phyloP scores from a whole-genome alignment of 1,284 basidiomycete species.

The Amylostereum areolatum region DNA sequence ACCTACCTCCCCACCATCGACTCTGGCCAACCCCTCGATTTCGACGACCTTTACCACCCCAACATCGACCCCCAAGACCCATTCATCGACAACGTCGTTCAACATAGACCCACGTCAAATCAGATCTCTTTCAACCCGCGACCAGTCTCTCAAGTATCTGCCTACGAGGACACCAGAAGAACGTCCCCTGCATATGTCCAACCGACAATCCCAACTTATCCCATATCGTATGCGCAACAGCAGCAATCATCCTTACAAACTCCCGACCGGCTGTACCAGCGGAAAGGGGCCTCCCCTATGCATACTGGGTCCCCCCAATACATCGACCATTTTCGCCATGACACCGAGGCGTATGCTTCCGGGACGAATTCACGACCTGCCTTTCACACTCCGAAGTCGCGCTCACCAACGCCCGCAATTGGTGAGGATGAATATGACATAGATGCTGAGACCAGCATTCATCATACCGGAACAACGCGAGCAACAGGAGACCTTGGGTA shows the following conservation, averaged over 20 bases:
- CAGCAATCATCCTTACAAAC: too few species aligned
- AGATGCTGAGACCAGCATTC: conserved; percentile 45
- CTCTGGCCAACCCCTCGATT: conserved; percentile 27
- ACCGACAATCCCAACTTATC: too few species aligned
- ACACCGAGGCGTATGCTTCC: conserved; percentile 62
- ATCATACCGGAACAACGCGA: conserved; percentile 52
- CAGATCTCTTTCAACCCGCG: too few species aligned
- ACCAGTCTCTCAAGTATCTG: too few species aligned
- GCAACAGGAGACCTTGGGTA: too few species aligned
- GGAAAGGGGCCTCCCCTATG: conserved; percentile 7
- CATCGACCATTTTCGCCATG: conserved; percentile 34
- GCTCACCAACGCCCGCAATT: conserved; percentile 70
- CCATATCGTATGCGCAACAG: too few species aligned
- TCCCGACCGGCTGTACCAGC: conserved; percentile 7
- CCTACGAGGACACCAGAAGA: too few species aligned
- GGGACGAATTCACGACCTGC: conserved; percentile 48
- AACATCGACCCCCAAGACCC: conserved; percentile 19
- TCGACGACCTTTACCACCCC: conserved; percentile 15
- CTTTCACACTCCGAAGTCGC: conserved; percentile 38
- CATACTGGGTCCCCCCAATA: conserved; percentile 8
- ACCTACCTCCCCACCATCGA: conserved; percentile 25
- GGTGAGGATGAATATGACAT: conserved; percentile 67
- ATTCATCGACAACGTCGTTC: conserved; percentile 19
- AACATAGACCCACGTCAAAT: too few species aligned
- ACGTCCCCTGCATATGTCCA: too few species aligned